Base-by-base conservation (phyloP, 495 filamentous ascomycete species). In the Clavariopsis aquatica region DNA sequence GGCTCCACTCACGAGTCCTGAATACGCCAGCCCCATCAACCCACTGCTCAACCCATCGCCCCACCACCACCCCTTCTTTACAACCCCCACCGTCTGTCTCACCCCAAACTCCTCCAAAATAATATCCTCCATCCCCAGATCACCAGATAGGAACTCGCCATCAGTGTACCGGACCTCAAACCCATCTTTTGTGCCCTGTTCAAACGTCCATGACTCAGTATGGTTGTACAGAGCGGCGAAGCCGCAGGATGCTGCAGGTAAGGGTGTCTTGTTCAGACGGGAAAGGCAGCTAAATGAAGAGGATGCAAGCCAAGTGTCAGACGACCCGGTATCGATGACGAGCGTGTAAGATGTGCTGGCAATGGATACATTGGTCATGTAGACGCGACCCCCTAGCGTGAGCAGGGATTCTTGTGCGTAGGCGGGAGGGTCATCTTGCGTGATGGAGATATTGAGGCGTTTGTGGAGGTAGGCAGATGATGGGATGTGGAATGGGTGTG, bases 11-110 rank as follows among this genome's bases (percentile, higher is more conserved):
- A 81, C 83, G 17, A 86, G 64, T 0, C 77, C 68, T 4, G 84
- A 85, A 61, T 85, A 89, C 0, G 79, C 84, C 23, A 90, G 77
- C 1, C 87, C 87, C 8, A 89, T 72, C 19, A 89, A 63, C 2
- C 87, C 87, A 65, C 76, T 80, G 9, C 79, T 81, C 1, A 60
- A 49, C 43, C 73, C 80, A 60, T 82, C 79, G 9, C 83, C 83
- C 52, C 75, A 75, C 73, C 80, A 81, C 41, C 72, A 73, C 6
- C 80, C 79, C 23, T 60, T 64, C 57, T 83, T 76, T 7, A 82
- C 81, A 34, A 86, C 70, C 1, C 77, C 85, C 15, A 87, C 66
- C 5, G 78, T 78, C 70, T 89, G 86, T 13, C 77, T 76, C 23
- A 70, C 62, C 34, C 20, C 20, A 31, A 28, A 56, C 34, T 52